Evolutionary conservation across 805 yeast species (phyloP), one percentile per base, ranked within the genome.

Genomic region (Metschnikowia lachancei): DNA sequence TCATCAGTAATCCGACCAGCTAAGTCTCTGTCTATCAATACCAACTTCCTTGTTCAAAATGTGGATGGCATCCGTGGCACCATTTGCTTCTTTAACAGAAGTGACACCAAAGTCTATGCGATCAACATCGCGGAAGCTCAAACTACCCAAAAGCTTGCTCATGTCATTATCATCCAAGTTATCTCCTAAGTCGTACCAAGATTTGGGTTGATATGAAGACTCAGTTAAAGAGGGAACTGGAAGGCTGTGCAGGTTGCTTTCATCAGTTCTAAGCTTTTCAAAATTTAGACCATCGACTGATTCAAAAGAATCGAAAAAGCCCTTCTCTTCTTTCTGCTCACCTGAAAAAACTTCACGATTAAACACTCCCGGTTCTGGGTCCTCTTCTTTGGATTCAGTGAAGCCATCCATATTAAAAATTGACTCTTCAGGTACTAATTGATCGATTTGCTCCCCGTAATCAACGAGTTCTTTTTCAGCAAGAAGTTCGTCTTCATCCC

Each of bases 401-500:
- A 52, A 52, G 39, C 39, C 56, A 34, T 52, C 56, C 56, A 52
- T 50, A 36, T 47, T 49, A 30, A 52, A 52, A 19, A 52, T 45
- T 4, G 53, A 47, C 24, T 52, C 55, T 19, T 49, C 45, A 22
- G 45, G 30, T 5, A 34, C 30, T 3, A 12, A 28, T 26, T 46
- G 46, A 19, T 19, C 34, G 9, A 37, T 46, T 3, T 35, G 41
- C 3, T 20, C 35, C 5, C 37, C 37, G 17, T 46, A 46, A 26
- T 39, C 47, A 6, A 39, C 22, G 6, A 45, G 51, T 2, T 28
- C 35, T 7, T 35, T 43, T 11, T 44, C 24, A 12, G 37, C 29
- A 39, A 30, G 22, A 13, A 51, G 33, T 41, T 51, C 64, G 53
- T 65, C 68, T 52, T 74, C 77, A 49, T 77, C 80, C 55, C 75